These are phyloP conservation scores for Dacryopinax spathularia DNA, from an alignment of 768 basidiomycete species.

Conservation along the genomic window DNA sequence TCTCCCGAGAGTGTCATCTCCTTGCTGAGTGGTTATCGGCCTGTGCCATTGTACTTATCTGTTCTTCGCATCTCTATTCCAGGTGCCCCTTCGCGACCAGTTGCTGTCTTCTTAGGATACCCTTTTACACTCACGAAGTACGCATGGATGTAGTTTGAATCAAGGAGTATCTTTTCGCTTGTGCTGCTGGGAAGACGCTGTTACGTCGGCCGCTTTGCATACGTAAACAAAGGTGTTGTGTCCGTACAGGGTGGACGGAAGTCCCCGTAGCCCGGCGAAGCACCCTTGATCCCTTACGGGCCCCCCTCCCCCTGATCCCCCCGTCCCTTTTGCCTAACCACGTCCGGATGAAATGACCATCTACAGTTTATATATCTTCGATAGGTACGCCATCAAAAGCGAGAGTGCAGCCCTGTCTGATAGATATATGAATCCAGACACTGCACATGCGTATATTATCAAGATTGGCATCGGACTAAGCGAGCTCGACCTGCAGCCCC, in stretches of 20 bases:
- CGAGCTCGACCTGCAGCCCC: constrained; percentile 57
- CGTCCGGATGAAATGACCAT: constrained; percentile 72
- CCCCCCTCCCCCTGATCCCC: no score
- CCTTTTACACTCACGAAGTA: constrained; percentile 2
- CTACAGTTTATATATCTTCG: constrained; percentile 84
- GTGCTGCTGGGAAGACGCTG: no score
- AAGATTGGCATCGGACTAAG: constrained; percentile 80
- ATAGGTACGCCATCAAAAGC: constrained; percentile 41
- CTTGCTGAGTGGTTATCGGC: neutral
- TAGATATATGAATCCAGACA: constrained; percentile 39
- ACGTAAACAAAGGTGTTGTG: no score
- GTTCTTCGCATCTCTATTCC: constrained; percentile 4
- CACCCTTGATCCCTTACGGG: no score
- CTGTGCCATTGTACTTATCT: constrained; percentile 3
- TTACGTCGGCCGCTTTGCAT: no score
- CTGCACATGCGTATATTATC: constrained; percentile 86
- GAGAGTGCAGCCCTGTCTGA: constrained; percentile 3
- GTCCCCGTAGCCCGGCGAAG: no score
- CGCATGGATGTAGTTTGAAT: constrained; percentile 2
- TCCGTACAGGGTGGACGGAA: no score
- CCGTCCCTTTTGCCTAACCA: no score
- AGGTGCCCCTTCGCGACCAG: neutral
- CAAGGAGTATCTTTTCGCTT: neutral
- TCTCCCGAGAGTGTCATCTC: neutral
- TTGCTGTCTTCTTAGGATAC: constrained; percentile 1